A percentile compares a stretch with the other conserved stretches of the same genome.
Evolutionary conservation across 2,329 filamentous ascomycete genomes (phyloP).

Genomic region (Neopestalotiopsis sp.): DNA sequence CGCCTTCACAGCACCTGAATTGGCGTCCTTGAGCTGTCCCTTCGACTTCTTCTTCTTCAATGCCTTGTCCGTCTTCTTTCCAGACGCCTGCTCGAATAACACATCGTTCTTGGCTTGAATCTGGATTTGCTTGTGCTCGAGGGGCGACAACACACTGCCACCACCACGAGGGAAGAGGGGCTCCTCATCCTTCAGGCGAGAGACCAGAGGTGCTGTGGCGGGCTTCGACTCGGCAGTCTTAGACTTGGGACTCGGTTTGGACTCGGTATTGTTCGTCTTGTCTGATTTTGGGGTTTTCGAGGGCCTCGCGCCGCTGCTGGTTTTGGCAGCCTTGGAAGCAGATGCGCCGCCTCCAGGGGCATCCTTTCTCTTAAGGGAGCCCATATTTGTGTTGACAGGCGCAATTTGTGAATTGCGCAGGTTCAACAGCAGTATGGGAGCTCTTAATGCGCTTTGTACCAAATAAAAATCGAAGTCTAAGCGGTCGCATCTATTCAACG

Average conservation of each 20-base stretch:
- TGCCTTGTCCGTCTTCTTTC: constrained; percentile 47
- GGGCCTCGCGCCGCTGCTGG: constrained; percentile 49
- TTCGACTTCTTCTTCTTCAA: constrained; percentile 63
- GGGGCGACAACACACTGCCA: constrained; percentile 84
- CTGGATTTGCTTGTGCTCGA: constrained; percentile 96
- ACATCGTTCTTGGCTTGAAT: constrained; percentile 93
- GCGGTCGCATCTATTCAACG: constrained; percentile 3
- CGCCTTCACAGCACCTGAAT: constrained; percentile 56
- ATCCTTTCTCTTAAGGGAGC: constrained; percentile 63
- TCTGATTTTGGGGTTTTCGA: constrained; percentile 52
- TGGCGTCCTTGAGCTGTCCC: constrained; percentile 55
- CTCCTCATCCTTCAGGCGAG: constrained; percentile 75
- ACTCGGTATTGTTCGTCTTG: constrained; percentile 40
- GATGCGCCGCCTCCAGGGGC: constrained; percentile 54
- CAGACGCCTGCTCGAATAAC: constrained; percentile 79
- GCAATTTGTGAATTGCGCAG: constrained; percentile 13
- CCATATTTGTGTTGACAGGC: constrained; percentile 46
- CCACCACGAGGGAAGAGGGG: constrained; percentile 91
- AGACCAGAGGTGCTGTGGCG: constrained; percentile 42
- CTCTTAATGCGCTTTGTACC: neutral
- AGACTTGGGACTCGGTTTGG: constrained; percentile 31
- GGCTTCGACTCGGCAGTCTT: constrained; percentile 30
- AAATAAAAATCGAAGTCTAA: constrained; percentile 3
- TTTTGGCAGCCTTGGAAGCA: constrained; percentile 53
- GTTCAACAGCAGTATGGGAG: neutral